Evolutionary conservation across 1,139 yeast genomes (phyloP).

Genomic region (Candida frijolesensis): DNA sequence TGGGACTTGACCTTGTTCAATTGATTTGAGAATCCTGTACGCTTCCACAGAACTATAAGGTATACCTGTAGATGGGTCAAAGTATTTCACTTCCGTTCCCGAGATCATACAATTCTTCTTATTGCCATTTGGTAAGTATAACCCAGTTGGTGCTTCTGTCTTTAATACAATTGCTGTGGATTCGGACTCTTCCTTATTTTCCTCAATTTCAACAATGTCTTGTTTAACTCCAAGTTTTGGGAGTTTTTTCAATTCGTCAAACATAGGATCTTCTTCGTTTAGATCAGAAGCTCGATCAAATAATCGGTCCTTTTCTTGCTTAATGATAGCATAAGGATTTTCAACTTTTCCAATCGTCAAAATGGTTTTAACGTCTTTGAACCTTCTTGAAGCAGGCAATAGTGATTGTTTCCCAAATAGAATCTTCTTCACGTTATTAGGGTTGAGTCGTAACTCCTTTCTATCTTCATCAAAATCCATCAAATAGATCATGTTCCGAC

Average conservation of each 20-base stretch:
- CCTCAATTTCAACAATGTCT: conserved; percentile 46
- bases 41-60: conserved; percentile 86
- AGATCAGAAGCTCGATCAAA: conserved; percentile 37
- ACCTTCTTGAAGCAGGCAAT: conserved; percentile 53
- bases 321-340: conserved; percentile 39
- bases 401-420: conserved; percentile 65
- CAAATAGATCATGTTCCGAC: conserved; percentile 51
- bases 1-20: conserved; percentile 64
- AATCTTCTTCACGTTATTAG: conserved; percentile 39
- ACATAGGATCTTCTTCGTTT: conserved; percentile 41
- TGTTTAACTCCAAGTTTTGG: conserved; percentile 69
- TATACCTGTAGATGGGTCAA: conserved; percentile 84
- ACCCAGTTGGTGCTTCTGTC: conserved; percentile 76
- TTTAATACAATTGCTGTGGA: conserved; percentile 49
- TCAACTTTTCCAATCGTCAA: conserved; percentile 47
- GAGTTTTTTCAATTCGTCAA: conserved; percentile 54
- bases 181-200: conserved; percentile 43
- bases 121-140: conserved; percentile 68
- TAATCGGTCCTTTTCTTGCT: conserved; percentile 38
- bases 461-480: conserved; percentile 45
- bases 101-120: conserved; percentile 75
- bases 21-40: conserved; percentile 65
- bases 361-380: conserved; percentile 58
- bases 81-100: conserved; percentile 78
- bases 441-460: conserved; percentile 22